Base-by-base conservation (phyloP, 2,329 filamentous ascomycete genomes). In the Fusarium tanahbumbuense region DNA sequence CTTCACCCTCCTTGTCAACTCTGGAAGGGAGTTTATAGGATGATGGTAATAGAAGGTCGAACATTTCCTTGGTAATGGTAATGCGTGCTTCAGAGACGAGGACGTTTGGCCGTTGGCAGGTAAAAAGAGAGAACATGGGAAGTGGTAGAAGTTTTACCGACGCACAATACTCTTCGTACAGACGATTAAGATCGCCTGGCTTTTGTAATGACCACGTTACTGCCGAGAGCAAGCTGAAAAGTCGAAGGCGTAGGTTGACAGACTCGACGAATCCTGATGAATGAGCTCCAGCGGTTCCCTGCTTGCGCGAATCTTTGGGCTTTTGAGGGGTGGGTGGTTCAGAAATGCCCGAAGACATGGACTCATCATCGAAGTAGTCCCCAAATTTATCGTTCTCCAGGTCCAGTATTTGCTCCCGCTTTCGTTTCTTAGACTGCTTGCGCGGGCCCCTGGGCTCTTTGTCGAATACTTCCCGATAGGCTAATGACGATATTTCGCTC, bases 391-490 rank as follows among this genome's bases (percentile, higher is more conserved):
- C 84, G 28, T 89, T 87, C 16, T 89, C 86, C 9, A 91, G 77
- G 60, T 91, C 87, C 11, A 90, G 80, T 28, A 78, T 78, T 23
- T 79, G 70, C 5, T 80, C 79, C 34, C 83, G 78, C 68, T 87
- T 88, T 22, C 86, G 80, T 71, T 88, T 88, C 63, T 81, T 85
- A 20, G 78, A 78, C 25, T 78, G 75, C 55, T 80, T 81, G 47
- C 71, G 74, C 73, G 82, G 67, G 73, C 80, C 67, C 80, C 83
- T 50, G 73, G 78, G 68, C 81, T 94, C 92, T 55, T 88, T 87
- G 23, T 85, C 83, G 80, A 92, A 95, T 6, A 94, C 81, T 74
- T 93, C 89, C 5, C 83, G 83, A 73, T 89, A 93, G 10, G 87
- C 82, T 2, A 82, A 85, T 42, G 85, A 77, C 5, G 82, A 83